Base-by-base conservation (phyloP, 306 rosid genomes). In the Biancaea sappan region DNA sequence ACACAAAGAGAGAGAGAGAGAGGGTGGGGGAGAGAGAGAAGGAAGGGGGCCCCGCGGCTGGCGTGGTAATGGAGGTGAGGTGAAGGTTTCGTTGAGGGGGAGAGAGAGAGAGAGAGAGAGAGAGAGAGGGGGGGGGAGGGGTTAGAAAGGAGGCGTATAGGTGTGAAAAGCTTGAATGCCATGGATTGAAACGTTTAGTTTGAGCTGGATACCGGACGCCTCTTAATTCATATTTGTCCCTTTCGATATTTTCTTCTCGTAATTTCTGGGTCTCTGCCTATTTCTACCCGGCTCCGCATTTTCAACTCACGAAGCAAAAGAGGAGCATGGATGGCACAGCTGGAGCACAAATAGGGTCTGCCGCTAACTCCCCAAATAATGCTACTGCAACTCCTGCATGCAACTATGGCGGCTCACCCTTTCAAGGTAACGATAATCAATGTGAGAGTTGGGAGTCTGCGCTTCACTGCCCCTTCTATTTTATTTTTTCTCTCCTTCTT, bases 31-130 rank as follows among this genome's bases (percentile, higher is more conserved):
- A n/a, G n/a, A n/a, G n/a, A n/a, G n/a, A n/a, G n/a, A n/a, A n/a
- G n/a, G n/a, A n/a, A n/a, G 5, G 48, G 8, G 81, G 10, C 70
- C n/a, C 46, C 41, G 19, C 47, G 26, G 46, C 60, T 34, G 78
- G 88, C 62, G 40, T 66, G 75, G 72, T 43, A 41, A 76, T 56
- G 83, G 73, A 50, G 32, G 51, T 5, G 40, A 34, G 75, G 22
- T 14, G n/a, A n/a, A n/a, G n/a, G n/a, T n/a, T n/a, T 32, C 22
- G 61, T 28, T 43, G 16, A 31, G 72, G 43, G 66, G 41, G 64
- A 41, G 78, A 74, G 15, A 48, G 2, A n/a, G n/a, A n/a, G n/a
- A 40, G 10, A 24, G 28, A 22, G 44, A n/a, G 16, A 31, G 72
- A 35, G 66, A 51, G 64, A 41, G 78, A 74, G 15, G 56, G 2